Base-by-base conservation (phyloP, 495 filamentous ascomycete species). In the Xylaria sp. region DNA sequence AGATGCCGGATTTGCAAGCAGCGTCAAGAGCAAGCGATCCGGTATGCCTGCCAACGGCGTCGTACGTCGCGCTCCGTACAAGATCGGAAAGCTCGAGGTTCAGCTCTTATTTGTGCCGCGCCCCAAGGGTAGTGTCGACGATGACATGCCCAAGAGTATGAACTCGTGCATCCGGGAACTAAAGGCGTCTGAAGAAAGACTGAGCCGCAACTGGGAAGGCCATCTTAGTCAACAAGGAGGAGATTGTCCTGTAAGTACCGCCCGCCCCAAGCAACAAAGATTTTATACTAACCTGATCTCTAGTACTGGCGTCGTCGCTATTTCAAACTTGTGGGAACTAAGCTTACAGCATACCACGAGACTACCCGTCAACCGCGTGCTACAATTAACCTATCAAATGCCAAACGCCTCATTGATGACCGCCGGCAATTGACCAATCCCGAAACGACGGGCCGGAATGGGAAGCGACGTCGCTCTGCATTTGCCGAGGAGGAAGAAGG, bases 121-220 rank as follows among this genome's bases (percentile, higher is more conserved):
- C 74, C 95, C 96, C 0, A 93, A 93, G 83, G 92, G 91, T 52
- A 87, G 90, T n/a, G 90, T 90, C 67, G 95, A 98, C 69, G 94
- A 97, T 41, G 96, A 98, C 73, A 97, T 98, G 92, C 96, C 96
- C 19, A 97, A 97, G 89, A 98, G 95, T 81, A 97, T 99, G 93
- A 95, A 93, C 77, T 90, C 91, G 50, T 97, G 93, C 77, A 93
- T 98, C 72, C 87, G 96, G 15, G 95, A 98, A 83, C 88, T 99
- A 83, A 92, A 91, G 73, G 93, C 95, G 52, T 94, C 95, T 12
- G 93, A 97, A 76, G 90, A 88, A 73, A 85, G 90, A 65, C 86
- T 90, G 37, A 81, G 90, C 41, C 89, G 90, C 50, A 90, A 85
- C 72, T 97, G 87, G 86, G 95, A 98, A 79, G 97, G 96, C 19